Percentiles rank a stretch among this genome's conserved stretches.
phyloP scores from a whole-genome alignment of 768 basidiomycete genomes.

The Xanthoconium stramineum region DNA sequence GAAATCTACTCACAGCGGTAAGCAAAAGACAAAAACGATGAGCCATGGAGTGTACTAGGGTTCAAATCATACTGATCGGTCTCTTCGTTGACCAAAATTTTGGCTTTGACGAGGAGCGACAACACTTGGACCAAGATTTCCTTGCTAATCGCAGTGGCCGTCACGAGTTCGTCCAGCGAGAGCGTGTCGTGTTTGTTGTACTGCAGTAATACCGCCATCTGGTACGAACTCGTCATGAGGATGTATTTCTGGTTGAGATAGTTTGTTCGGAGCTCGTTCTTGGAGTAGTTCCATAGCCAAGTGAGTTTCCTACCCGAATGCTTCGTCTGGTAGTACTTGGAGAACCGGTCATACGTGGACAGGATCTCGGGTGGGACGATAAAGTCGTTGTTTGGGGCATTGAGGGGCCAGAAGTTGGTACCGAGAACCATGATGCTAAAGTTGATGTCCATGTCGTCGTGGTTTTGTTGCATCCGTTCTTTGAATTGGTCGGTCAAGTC shows the following conservation, averaged over 20 bases:
- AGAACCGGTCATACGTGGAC: constrained; percentile 87
- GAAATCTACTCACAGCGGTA: constrained; percentile 51
- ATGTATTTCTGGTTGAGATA: constrained; percentile 95
- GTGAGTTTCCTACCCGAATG: constrained; percentile 94
- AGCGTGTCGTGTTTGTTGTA: constrained; percentile 92
- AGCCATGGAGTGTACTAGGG: constrained; percentile 46
- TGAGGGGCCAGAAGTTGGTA: constrained; percentile 94
- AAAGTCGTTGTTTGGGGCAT: constrained; percentile 80
- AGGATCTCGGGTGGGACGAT: constrained; percentile 85
- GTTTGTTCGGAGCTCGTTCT: constrained; percentile 93
- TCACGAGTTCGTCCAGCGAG: constrained; percentile 71
- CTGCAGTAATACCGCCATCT: constrained; percentile 91
- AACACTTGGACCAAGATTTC: constrained; percentile 70
- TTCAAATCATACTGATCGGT: constrained; percentile 90
- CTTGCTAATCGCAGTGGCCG: constrained; percentile 78
- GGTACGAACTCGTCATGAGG: constrained; percentile 91
- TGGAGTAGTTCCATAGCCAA: constrained; percentile 98
- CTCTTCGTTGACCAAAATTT: constrained; percentile 87
- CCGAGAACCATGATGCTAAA: constrained; percentile 93
- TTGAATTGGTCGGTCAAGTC: constrained; percentile 96
- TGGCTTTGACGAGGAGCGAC: constrained; percentile 75
- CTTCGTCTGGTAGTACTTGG: constrained; percentile 89
- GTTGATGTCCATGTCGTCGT: constrained; percentile 83
- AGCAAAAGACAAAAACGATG: background rate
- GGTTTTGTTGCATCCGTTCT: constrained; percentile 83